A percentile compares a stretch with the other conserved stretches of the same genome.
phyloP scores from a whole-genome alignment of 176 grass and related monocot genomes.

The Echinochloa phyllopogon region DNA sequence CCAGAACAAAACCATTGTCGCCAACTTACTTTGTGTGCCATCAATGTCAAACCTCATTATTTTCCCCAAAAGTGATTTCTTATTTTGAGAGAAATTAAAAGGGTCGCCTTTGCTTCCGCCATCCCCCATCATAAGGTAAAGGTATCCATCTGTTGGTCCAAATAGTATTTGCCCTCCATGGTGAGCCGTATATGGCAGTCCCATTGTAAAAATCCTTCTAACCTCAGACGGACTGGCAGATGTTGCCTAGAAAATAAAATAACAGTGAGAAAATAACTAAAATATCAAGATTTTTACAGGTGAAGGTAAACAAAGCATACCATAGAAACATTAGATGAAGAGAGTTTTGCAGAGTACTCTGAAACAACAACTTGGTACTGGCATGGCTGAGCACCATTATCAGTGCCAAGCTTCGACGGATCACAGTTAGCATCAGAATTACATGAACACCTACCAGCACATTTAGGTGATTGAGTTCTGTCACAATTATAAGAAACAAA shows the following conservation, averaged over 20 bases:
- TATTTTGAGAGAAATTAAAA: constrained; percentile 82
- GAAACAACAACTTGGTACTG: constrained; percentile 77
- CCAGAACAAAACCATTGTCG: background rate
- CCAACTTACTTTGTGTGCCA: constrained; percentile 57
- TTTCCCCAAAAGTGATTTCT: constrained; percentile 83
- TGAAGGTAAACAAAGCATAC: constrained; percentile 52
- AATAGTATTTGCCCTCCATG: constrained; percentile 83
- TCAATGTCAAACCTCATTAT: constrained; percentile 76
- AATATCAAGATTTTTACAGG: constrained; percentile 14
- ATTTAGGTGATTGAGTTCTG: constrained; percentile 57
- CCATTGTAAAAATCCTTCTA: constrained; percentile 81
- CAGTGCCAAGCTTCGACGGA: constrained; percentile 70
- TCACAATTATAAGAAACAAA: constrained; percentile 96
- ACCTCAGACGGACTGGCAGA: constrained; percentile 65
- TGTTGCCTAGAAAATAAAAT: constrained; percentile 46
- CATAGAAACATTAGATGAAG: constrained; percentile 60
- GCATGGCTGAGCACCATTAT: constrained; percentile 76
- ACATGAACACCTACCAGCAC: constrained; percentile 87
- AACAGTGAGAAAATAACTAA: background rate
- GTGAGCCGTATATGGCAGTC: constrained; percentile 64
- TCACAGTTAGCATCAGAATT: constrained; percentile 91
- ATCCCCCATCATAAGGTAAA: constrained; percentile 90
- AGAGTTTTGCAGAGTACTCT: constrained; percentile 74
- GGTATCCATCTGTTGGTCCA: constrained; percentile 71
- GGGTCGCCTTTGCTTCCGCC: constrained; percentile 72